Evolutionary conservation across 495 filamentous ascomycete genomes (phyloP), one percentile per base, ranked within the genome.

Genomic region (Penicillium cinerascens): DNA sequence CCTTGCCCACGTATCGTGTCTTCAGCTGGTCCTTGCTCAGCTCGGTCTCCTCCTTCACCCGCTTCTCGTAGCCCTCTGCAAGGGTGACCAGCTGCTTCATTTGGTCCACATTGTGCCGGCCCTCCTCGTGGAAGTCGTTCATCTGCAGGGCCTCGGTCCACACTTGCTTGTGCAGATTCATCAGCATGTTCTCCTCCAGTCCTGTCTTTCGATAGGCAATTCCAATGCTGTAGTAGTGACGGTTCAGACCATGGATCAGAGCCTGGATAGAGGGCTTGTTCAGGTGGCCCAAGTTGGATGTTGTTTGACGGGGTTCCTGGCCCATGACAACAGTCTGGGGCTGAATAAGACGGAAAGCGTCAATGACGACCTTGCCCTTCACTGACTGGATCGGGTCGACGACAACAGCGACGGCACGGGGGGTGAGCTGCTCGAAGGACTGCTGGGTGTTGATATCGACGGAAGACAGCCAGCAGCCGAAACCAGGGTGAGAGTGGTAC

Each of bases 371-470:
- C 68, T 98, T 98, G 69, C 93, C 93, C 74, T 98, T 98, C 60
- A 98, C 93, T 47, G 92, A 97, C 75, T 98, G 93, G 61, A 98
- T 98, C 37, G 93, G 93, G 60, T 98, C 93, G 54, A 98, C 89
- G 61, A 98, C 93, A 46, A 98, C 93, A 52, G 93, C 93, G 53
- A 98, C 93, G 44, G 93, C 91, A 65, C 93, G 88, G 37, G 95
- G 89, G 0, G 88, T 97, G 41, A 97, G 84, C 69, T 97, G 95
- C 71, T 98, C 93, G 77, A 98, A 98, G 27, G 91, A 96, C 74
- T 98, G 93, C 69, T 98, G 93, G 36, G 93, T 98, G 72, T 97
- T 97, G 80, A 98, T 97, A 81, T 98, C 93, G 61, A 98, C 93
- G 22, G 88, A 92, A 6, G 93, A 97, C 16, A 98, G 83, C 93